Evolutionary conservation across 768 basidiomycete genomes (phyloP).

Genomic region (Vararia minispora): DNA sequence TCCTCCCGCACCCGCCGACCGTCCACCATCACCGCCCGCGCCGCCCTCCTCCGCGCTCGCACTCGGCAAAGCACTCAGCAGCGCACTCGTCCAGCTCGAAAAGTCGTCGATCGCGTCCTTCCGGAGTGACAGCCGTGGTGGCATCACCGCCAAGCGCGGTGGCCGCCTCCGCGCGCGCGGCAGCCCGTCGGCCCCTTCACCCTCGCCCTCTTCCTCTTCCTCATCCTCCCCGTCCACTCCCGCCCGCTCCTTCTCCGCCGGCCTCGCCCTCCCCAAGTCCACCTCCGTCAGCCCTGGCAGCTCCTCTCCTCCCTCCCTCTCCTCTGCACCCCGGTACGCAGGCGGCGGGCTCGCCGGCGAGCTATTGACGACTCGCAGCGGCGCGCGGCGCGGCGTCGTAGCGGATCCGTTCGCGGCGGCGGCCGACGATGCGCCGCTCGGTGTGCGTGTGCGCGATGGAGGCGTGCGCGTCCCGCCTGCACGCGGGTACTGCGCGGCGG

Average conservation of each 20-base stretch:
- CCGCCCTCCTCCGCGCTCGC: too few relatives aligned
- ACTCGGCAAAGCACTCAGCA: too few relatives aligned
- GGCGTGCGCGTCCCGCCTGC: too few relatives aligned
- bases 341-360: slow-evolving; percentile 5
- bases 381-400: slow-evolving; percentile 2
- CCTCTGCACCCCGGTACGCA: slow-evolving; percentile 1
- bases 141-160: slow-evolving; percentile 8
- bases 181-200: background rate
- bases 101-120: slow-evolving; percentile 11
- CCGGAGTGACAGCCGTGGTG: slow-evolving; percentile 13
- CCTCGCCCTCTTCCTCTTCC: background rate
- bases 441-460: too few relatives aligned
- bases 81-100: slow-evolving; percentile 14
- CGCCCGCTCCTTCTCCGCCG: slow-evolving; percentile 1
- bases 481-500: too few relatives aligned
- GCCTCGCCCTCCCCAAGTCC: background rate
- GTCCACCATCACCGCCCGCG: too few relatives aligned
- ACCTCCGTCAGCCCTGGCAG: slow-evolving; percentile 4
- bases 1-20: too few relatives aligned
- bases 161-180: background rate
- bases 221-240: background rate
- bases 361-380: slow-evolving; percentile 11
- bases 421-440: too few relatives aligned
- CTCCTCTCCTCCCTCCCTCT: background rate
- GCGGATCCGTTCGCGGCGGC: too few relatives aligned